Conservation (phyloP, 306 rosid species). For the Lathyrus tuberosus region DNA sequence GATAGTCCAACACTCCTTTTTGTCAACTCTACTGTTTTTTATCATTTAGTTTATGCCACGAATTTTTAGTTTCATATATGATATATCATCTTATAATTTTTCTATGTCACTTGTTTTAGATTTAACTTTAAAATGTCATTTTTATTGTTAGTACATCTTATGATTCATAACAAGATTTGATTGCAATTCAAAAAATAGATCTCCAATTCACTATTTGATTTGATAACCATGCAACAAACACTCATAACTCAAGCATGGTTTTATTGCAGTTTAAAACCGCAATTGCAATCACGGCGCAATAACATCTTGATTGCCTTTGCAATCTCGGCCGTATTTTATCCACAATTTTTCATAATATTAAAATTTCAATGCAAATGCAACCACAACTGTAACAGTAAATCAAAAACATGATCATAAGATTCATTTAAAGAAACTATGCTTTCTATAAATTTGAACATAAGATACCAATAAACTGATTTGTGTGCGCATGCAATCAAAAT, state of each 20-base stretch:
- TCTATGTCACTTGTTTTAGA: neutral
- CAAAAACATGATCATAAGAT: neutral
- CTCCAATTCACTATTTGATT: neutral
- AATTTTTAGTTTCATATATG: neutral
- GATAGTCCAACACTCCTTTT: neutral
- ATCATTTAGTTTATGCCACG: neutral
- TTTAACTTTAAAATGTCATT: neutral
- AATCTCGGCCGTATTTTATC: neutral
- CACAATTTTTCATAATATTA: neutral
- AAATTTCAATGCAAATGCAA: neutral
- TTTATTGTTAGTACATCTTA: neutral
- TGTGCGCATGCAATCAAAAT: conserved; percentile 22
- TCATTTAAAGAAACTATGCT: neutral
- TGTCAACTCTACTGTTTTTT: neutral
- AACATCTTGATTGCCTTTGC: neutral
- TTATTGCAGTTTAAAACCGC: neutral
- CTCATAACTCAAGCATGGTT: neutral
- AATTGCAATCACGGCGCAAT: neutral
- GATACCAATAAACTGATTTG: conserved; percentile 10
- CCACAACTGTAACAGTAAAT: neutral
- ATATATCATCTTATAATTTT: neutral
- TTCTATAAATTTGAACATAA: neutral
- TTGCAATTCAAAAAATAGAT: neutral
- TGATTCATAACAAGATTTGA: neutral
- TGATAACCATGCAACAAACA: neutral